Evolutionary conservation across 2,329 filamentous ascomycete genomes (phyloP), one percentile per base, ranked within the genome.

Genomic region (Pseudocercospora cruenta): DNA sequence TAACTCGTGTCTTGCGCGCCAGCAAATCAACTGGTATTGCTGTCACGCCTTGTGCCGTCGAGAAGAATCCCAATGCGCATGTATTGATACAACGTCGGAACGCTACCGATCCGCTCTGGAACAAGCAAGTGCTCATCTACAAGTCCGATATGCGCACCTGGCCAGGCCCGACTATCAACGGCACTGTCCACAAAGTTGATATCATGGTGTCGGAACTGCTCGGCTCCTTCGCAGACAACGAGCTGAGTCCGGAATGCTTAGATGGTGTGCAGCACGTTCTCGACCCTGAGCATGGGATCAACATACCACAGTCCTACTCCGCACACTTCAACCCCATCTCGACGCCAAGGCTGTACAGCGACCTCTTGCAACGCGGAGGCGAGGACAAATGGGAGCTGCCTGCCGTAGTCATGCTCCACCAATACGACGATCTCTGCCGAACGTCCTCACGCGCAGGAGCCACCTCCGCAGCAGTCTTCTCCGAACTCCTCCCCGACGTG

Each of bases 31-130:
- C 93, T 1, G 90, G 90, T 1, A 90, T 97, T 3, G 84, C 88
- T 21, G 91, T 98, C 59, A 89, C 94, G 71, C 86, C 96, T 54
- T 98, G 93, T 89, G 95, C 92, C 0, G 88, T 99, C 3, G 95
- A 99, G 80, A 99, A 99, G 85, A 99, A 99, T 79, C 95, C 93
- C 3, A 98, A 99, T 75, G 95, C 95, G 0, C 98, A 94, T 77
- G 94, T 99, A 6, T 89, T 97, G 70, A 87, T 99, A 2, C 88
- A 97, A 68, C 87, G 92, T 24, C 93, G 96, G 76, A 98, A 98
- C 75, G 85, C 90, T 69, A 87, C 85, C 19, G 85, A 88, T 53
- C 70, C 73, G 0, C 76, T 80, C n/a, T 99, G 95, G 95, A 85
- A 83, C 64, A 88, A 89, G 22, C 86, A 86, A 61, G 94, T 97